phyloP scores from a whole-genome alignment of 371 early-diverging fungal species.

The Lichtheimia hyalospora region DNA sequence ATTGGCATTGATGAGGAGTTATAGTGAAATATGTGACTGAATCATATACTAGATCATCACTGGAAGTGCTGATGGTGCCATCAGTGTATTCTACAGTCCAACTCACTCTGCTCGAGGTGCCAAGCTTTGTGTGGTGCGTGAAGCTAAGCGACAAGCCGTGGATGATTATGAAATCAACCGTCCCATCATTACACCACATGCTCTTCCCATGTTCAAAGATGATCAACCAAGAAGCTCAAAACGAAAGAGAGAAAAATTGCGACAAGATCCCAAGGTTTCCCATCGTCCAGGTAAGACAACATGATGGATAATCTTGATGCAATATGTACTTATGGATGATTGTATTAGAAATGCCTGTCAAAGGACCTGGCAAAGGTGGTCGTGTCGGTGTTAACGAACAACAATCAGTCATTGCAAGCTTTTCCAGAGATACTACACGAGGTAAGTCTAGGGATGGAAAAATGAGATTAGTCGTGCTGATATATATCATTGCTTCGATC shows the following conservation, averaged over 20 bases:
- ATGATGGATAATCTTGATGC: neutral
- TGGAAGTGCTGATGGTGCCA: conserved; percentile 77
- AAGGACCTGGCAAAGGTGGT: conserved; percentile 87
- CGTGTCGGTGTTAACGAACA: conserved; percentile 80
- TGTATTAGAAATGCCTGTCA: conserved; percentile 65
- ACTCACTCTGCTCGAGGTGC: conserved; percentile 75
- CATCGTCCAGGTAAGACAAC: conserved; percentile 65
- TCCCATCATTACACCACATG: conserved; percentile 85
- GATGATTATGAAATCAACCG: conserved; percentile 71
- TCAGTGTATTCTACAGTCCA: conserved; percentile 80
- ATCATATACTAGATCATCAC: conserved; percentile 57
- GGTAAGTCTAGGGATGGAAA: conserved; percentile 19
- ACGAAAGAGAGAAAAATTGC: conserved; percentile 73
- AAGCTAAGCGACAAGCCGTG: conserved; percentile 63
- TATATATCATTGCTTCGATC: neutral
- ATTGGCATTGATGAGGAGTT: neutral
- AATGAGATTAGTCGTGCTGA: neutral
- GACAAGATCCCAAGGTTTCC: conserved; percentile 75
- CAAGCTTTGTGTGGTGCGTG: conserved; percentile 66
- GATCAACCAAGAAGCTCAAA: conserved; percentile 67
- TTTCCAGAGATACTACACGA: conserved; percentile 83
- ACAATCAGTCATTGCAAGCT: conserved; percentile 80
- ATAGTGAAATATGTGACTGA: neutral
- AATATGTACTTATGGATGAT: conserved; percentile 1
- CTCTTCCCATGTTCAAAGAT: conserved; percentile 85